Base-by-base conservation (phyloP, 2,329 filamentous ascomycete species). In the Xylariaceae sp. region DNA sequence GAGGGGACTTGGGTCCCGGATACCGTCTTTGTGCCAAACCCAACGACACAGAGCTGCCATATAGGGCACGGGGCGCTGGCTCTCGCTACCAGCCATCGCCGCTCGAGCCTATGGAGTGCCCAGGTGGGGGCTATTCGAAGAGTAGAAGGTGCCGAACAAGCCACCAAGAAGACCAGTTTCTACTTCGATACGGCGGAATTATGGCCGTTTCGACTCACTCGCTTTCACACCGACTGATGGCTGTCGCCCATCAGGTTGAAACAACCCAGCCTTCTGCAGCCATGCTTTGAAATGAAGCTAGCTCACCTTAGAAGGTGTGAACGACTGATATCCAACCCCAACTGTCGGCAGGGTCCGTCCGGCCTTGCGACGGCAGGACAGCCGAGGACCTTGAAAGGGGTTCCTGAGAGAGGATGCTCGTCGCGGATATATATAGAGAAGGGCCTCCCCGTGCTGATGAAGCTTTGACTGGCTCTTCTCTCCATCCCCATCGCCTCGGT, bases 81-180 rank as follows among this genome's bases (percentile, higher is more conserved):
- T 24, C n/a, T n/a, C n/a, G 21, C 11, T 24, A 24, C 11, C 21
- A 11, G 21, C 11, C 21, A 11, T 24, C 21, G 11, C 21, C 21
- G 6, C 21, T 24, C 21, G 11, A 24, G 8, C 12, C 24, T 30
- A 7, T 35, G 24, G 3, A 27, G 34, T 31, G 19, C n/a, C 3
- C 6, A 24, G 34, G 38, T 24, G 12, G 16, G 16, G 29, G 31
- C 42, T 44, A 44, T 34, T 38, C 34, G 14, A 17, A 44, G 38
- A 44, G 40, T 14, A 44, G 42, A 41, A 44, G 42, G 42, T 44
- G n/a, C n/a, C n/a, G n/a, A n/a, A n/a, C n/a, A n/a, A n/a, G n/a
- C n/a, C n/a, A n/a, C n/a, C 38, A 16, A 31, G 31, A 16, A 33
- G 16, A 23, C 19, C 27, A 14, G 15, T n/a, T 29, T 11, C 6